Evolutionary conservation across 305 asterid genomes (phyloP), one percentile per base, ranked within the genome.

Genomic region (Fraxinus sp.): DNA sequence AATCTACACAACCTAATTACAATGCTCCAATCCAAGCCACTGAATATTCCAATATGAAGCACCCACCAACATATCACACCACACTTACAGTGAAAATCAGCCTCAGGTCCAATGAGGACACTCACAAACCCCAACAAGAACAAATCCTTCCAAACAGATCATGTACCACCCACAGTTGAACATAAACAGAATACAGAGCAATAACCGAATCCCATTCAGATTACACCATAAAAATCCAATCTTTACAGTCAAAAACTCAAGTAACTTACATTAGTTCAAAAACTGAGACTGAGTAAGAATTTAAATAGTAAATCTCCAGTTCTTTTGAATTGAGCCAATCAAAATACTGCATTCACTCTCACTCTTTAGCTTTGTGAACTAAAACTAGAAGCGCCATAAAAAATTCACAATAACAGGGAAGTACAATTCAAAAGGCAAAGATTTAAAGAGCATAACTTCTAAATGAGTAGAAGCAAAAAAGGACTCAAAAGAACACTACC

Each of bases 401-500:
- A 71, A 33, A 39, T 78, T 39, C 33, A 71, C 24, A 32, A 36
- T 41, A 81, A 78, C 18, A 81, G 83, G 39, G 6, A 78, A 80
- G 55, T 83, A 80, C 30, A 32, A 71, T 55, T 52, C n/a, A 83
- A 79, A 49, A 39, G 74, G 81, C 16, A 39, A 20, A 82, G 62
- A 83, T 81, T 79, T 85, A 84, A 80, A 79, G 83, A 44, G 81
- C 81, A 78, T 80, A 79, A 85, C 85, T 79, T 80, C 72, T 70
- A 75, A 78, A 55, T 18, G 71, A 55, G 57, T 84, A 76, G 80
- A 66, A 74, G 84, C 76, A 33, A 76, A 84, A 77, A 55, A 68
- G 83, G 44, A 80, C 74, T 82, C 64, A 68, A 81, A 82, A 86
- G 81, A 84, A 85, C 84, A 83, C 82, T 35, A 81, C 85, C 88